Percentiles rank a stretch among this genome's conserved stretches.
Conservation (phyloP, 2,329 filamentous ascomycete genomes). For the Epichloe elymi region DNA sequence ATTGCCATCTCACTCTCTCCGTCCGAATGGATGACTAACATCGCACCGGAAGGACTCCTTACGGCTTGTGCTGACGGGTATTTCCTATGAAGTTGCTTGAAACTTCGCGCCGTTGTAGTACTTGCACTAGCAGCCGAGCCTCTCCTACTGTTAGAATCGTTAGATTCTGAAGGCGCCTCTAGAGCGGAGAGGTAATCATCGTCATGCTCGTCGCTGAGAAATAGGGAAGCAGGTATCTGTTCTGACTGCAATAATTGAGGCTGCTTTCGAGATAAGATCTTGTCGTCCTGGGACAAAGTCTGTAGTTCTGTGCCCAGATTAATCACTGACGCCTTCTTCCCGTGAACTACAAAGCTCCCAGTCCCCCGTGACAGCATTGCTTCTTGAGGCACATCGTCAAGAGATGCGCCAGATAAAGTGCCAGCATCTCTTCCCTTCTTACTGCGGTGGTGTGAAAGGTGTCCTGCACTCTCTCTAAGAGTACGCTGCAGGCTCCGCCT, state of each 20-base stretch:
- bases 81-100: constrained; percentile 47
- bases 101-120: constrained; percentile 53
- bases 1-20: constrained; percentile 47
- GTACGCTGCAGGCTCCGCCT: constrained; percentile 83
- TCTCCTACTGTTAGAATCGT: constrained; percentile 36
- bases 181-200: constrained; percentile 43
- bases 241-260: constrained; percentile 19
- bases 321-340: constrained; percentile 94
- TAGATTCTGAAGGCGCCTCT: constrained; percentile 27
- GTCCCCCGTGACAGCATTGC: constrained; percentile 66
- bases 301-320: constrained; percentile 92
- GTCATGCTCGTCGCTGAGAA: constrained; percentile 21
- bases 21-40: constrained; percentile 36
- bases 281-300: constrained; percentile 60
- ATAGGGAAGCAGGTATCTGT: constrained; percentile 21
- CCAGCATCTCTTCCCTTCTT: constrained; percentile 57
- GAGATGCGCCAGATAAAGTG: constrained; percentile 9
- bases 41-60: constrained; percentile 27
- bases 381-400: constrained; percentile 33
- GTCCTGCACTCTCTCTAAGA: constrained; percentile 64
- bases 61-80: constrained; percentile 40
- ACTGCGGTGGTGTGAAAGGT: constrained; percentile 54
- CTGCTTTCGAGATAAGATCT: constrained; percentile 49
- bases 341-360: constrained; percentile 89
- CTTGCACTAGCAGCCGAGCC: constrained; percentile 52